These are phyloP conservation scores for Symbiotaphrina buchneri DNA, from an alignment of 495 filamentous ascomycete species.

Conservation along the genomic window DNA sequence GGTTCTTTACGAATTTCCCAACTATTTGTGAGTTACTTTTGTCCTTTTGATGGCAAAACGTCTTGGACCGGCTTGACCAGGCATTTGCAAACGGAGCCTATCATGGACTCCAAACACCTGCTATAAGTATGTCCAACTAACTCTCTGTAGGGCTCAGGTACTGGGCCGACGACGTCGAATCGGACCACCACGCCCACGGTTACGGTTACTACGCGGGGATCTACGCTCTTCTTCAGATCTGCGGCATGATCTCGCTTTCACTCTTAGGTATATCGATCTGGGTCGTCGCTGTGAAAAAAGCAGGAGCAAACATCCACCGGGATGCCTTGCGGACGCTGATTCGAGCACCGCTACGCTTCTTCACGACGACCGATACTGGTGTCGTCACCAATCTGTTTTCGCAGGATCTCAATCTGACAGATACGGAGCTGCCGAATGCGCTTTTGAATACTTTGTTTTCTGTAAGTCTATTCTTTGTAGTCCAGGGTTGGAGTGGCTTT, in stretches of 20 bases:
- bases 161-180: constrained; percentile 7
- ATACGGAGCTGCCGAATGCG: constrained; percentile 1
- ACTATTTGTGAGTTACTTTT: not conserved
- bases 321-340: constrained; percentile 6
- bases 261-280: too few species aligned
- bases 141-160: not conserved
- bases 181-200: constrained; percentile 8
- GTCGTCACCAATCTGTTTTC: not conserved
- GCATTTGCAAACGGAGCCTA: not conserved
- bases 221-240: not conserved
- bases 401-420: constrained; percentile 1
- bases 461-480: not conserved
- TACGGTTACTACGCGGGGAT: not conserved
- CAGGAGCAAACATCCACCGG: constrained; percentile 8
- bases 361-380: not conserved
- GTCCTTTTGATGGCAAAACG: not conserved
- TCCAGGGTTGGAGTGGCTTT: not conserved
- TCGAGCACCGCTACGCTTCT: constrained; percentile 1
- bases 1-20: not conserved
- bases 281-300: constrained; percentile 9
- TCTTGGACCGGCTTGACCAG: not conserved
- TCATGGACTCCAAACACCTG: not conserved
- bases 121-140: not conserved
- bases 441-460: not conserved
- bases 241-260: too few species aligned